These are phyloP conservation scores for Rhizopus microsporus DNA, from an alignment of 371 early-diverging fungal genomes.

Conservation along the genomic window DNA sequence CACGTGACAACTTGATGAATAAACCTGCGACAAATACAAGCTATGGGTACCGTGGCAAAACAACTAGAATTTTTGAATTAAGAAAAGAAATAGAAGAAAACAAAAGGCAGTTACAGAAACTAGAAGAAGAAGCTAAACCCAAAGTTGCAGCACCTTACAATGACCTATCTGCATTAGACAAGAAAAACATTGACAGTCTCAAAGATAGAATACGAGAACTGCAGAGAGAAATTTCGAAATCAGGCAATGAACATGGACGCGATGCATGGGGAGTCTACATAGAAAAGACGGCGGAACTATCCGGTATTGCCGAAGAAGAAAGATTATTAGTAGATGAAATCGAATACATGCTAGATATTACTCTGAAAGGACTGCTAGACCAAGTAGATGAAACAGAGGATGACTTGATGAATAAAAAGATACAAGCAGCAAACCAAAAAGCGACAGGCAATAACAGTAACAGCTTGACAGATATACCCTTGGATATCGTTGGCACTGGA, in stretches of 20 bases:
- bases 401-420: constrained; percentile 53
- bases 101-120: constrained; percentile 32
- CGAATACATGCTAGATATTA: constrained; percentile 41
- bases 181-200: constrained; percentile 38
- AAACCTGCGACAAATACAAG: constrained; percentile 19
- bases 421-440: constrained; percentile 42
- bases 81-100: constrained; percentile 60
- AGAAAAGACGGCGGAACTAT: constrained; percentile 46
- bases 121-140: constrained; percentile 30
- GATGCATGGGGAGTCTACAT: constrained; percentile 45
- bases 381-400: constrained; percentile 57
- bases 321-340: constrained; percentile 54
- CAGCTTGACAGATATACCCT: constrained; percentile 7
- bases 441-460: constrained; percentile 15
- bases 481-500: constrained; percentile 59
- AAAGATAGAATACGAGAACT: constrained; percentile 48
- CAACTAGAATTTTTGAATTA: constrained; percentile 54
- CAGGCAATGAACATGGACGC: constrained; percentile 32
- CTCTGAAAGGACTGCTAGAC: constrained; percentile 41
- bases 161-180: constrained; percentile 30
- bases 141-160: constrained; percentile 30
- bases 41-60: constrained; percentile 50
- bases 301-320: constrained; percentile 55
- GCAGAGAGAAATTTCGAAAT: constrained; percentile 40
- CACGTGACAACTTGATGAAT: constrained; percentile 31